Percentiles rank a stretch among this genome's conserved stretches.
Conservation (phyloP, 352 stramenopile species). For the Globisporangium cystogenes region DNA sequence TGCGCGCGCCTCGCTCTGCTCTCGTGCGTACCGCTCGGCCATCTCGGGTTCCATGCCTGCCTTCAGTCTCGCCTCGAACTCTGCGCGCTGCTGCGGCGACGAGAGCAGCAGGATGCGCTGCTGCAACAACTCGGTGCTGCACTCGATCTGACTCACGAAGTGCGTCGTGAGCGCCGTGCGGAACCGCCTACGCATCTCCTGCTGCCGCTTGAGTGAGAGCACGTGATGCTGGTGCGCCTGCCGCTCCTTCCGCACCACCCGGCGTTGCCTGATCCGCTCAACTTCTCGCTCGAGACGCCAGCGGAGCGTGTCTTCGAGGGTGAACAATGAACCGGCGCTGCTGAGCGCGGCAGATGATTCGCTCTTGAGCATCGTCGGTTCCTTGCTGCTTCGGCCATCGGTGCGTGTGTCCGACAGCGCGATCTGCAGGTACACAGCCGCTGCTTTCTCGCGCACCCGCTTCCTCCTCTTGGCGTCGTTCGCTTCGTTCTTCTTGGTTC, state of each 20-base stretch:
- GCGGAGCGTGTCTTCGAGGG: conserved; percentile 30
- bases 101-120: conserved; percentile 55
- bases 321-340: conserved; percentile 41
- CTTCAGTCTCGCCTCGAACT: conserved; percentile 26
- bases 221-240: conserved; percentile 39
- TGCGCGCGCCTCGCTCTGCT: conserved; percentile 14
- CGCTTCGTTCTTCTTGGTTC: conserved; percentile 36
- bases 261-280: conserved; percentile 34
- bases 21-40: conserved; percentile 30
- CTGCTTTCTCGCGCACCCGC: conserved; percentile 21
- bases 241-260: conserved; percentile 24
- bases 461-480: conserved; percentile 38
- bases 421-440: conserved; percentile 37
- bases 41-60: conserved; percentile 48
- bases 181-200: conserved; percentile 43
- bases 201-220: conserved; percentile 25
- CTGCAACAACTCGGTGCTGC: conserved; percentile 41
- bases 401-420: conserved; percentile 16
- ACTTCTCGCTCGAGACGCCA: conserved; percentile 45
- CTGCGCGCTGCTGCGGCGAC: conserved; percentile 35
- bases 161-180: conserved; percentile 36
- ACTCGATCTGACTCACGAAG: conserved; percentile 44
- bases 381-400: background rate
- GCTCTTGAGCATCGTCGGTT: background rate
- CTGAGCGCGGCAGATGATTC: background rate